Evolutionary conservation across 116 monocot species (phyloP).

Genomic region (Phalaenopsis hybrid): DNA sequence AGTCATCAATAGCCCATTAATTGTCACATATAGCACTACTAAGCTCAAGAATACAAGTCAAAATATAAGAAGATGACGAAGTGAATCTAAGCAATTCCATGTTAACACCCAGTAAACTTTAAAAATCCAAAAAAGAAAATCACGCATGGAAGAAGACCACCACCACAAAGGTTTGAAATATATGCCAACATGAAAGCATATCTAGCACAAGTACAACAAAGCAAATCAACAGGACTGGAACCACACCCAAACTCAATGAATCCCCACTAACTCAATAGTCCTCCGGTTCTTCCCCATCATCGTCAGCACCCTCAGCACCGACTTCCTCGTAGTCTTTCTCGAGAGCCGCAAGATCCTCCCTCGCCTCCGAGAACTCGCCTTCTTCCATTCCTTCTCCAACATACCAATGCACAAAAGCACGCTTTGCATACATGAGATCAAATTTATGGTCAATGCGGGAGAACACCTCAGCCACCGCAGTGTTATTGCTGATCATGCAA

Average conservation of each 20-base stretch:
- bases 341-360: slow-evolving; percentile 50
- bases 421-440: slow-evolving; percentile 58
- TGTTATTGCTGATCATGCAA: slow-evolving; percentile 63
- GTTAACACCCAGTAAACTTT: neutral
- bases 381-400: slow-evolving; percentile 61
- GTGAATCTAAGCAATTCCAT: neutral
- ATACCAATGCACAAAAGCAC: slow-evolving; percentile 59
- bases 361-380: slow-evolving; percentile 49
- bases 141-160: neutral
- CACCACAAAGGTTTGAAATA: neutral
- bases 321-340: slow-evolving; percentile 55
- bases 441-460: slow-evolving; percentile 59
- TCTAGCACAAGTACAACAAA: neutral
- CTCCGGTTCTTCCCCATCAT: slow-evolving; percentile 29
- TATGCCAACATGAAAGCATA: neutral
- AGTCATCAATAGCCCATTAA: no score
- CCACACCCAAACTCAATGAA: neutral
- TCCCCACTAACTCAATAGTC: slow-evolving; percentile 18
- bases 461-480: slow-evolving; percentile 53
- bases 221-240: neutral
- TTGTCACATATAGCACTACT: no score
- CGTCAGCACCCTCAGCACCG: slow-evolving; percentile 36
- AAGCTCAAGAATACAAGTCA: no score
- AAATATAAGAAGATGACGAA: neutral
- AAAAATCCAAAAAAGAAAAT: neutral